Percentiles rank a stretch among this genome's conserved stretches.
Evolutionary conservation across 441 rosid species (phyloP).

Genomic region (Aleurites moluccanus): DNA sequence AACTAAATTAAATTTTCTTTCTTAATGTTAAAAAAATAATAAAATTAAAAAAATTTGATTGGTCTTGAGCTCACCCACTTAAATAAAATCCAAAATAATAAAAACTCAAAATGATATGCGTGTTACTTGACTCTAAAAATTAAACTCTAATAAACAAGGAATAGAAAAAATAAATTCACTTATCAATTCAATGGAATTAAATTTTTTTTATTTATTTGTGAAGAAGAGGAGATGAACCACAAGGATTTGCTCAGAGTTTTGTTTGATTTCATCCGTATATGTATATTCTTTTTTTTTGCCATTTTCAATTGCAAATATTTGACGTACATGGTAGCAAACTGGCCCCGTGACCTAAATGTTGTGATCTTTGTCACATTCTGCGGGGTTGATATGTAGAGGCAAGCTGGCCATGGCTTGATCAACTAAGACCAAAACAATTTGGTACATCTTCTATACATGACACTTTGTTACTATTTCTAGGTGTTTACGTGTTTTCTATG

Average conservation of each 20-base stretch:
- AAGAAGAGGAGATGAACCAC: slow-evolving; percentile 18
- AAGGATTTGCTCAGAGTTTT: not conserved
- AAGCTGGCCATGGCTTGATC: slow-evolving; percentile 20
- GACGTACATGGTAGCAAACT: slow-evolving; percentile 30
- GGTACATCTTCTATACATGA: slow-evolving; percentile 23
- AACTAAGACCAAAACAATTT: slow-evolving; percentile 39
- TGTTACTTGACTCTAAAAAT: too few relatives aligned
- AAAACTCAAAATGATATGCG: too few relatives aligned
- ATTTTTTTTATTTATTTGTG: slow-evolving; percentile 25
- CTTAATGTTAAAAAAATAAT: too few relatives aligned
- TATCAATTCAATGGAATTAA: too few relatives aligned
- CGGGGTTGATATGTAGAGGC: slow-evolving; percentile 29
- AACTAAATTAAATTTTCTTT: too few relatives aligned
- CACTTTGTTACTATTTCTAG: not conserved
- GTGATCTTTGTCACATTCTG: slow-evolving; percentile 43
- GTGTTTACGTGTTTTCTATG: not conserved
- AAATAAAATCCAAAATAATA: too few relatives aligned
- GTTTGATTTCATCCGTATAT: slow-evolving; percentile 18
- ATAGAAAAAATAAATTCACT: too few relatives aligned
- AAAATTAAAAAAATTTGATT: too few relatives aligned
- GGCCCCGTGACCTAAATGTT: slow-evolving; percentile 55
- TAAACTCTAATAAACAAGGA: too few relatives aligned
- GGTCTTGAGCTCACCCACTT: too few relatives aligned
- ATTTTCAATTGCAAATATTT: slow-evolving; percentile 4
- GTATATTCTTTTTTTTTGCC: not conserved